Percentiles rank a stretch among this genome's conserved stretches.
phyloP scores from a whole-genome alignment of 169 alveolate genomes.

The Plasmodium yoelii region DNA sequence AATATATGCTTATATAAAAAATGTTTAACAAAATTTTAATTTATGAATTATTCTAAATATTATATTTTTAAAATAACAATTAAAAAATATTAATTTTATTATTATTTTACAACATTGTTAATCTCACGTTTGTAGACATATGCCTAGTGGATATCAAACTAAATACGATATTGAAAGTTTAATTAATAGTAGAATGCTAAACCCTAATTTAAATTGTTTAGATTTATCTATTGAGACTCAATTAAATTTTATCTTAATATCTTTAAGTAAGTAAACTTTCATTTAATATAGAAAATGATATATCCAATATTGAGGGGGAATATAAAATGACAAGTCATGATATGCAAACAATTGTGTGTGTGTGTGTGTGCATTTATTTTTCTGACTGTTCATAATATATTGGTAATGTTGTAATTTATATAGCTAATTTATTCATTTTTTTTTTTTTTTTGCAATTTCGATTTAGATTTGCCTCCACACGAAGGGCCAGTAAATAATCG shows the following conservation, averaged over 20 bases:
- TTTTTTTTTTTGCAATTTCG: neutral
- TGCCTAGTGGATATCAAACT: constrained; percentile 70
- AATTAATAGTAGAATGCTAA: constrained; percentile 51
- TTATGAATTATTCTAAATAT: too few relatives aligned
- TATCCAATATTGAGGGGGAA: too few relatives aligned
- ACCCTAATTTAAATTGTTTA: constrained; percentile 27
- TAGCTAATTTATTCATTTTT: neutral
- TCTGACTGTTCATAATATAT: too few relatives aligned
- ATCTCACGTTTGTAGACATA: constrained; percentile 18
- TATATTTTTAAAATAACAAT: too few relatives aligned
- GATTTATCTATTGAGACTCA: constrained; percentile 65
- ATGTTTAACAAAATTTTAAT: neutral
- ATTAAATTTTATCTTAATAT: constrained; percentile 45
- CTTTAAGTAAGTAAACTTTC: constrained; percentile 52
- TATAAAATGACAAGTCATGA: too few relatives aligned
- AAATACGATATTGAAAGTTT: constrained; percentile 55
- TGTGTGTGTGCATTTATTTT: neutral
- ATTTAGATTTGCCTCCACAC: constrained; percentile 34
- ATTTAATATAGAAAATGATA: neutral
- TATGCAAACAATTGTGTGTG: neutral
- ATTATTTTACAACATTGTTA: neutral
- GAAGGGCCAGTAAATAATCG: constrained; percentile 27
- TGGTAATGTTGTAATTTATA: neutral
- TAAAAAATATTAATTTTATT: too few relatives aligned
- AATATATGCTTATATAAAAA: neutral